phyloP scores from a whole-genome alignment of 768 basidiomycete genomes.

The Trametopsis cervina region DNA sequence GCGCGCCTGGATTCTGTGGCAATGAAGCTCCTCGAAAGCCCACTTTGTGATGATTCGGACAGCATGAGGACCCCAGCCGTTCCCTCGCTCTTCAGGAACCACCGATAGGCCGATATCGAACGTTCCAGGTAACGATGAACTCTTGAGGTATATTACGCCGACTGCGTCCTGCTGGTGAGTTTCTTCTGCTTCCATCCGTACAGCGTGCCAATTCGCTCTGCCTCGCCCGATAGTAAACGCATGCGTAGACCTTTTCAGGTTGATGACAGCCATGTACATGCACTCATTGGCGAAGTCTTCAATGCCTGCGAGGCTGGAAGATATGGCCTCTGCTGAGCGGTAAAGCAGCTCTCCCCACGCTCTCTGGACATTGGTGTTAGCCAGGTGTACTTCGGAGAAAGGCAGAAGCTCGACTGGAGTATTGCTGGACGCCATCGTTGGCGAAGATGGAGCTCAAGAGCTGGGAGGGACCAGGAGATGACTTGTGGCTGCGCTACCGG shows the following conservation, averaged over 20 bases:
- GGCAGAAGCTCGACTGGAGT: too few species aligned
- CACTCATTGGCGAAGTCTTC: slow-evolving; percentile 10
- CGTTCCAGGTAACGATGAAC: slow-evolving; percentile 29
- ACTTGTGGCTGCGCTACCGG: too few species aligned
- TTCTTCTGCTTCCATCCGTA: background rate
- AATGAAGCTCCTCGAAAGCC: slow-evolving; percentile 38
- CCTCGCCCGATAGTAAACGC: too few species aligned
- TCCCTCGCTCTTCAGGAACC: slow-evolving; percentile 26
- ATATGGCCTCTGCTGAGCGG: slow-evolving; percentile 8
- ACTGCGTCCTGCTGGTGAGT: slow-evolving; percentile 3
- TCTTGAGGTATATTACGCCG: slow-evolving; percentile 17
- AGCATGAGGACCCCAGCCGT: slow-evolving; percentile 41
- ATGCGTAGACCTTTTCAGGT: background rate
- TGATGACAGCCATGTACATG: slow-evolving; percentile 8
- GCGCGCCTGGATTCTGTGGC: slow-evolving; percentile 48
- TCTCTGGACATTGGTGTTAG: background rate
- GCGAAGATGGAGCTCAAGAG: too few species aligned
- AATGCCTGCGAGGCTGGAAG: background rate
- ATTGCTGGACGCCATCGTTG: too few species aligned
- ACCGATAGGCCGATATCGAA: slow-evolving; percentile 53
- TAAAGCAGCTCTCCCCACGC: slow-evolving; percentile 5
- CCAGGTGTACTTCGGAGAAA: too few species aligned
- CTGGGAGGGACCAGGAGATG: too few species aligned
- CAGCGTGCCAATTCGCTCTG: background rate
- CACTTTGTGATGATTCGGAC: slow-evolving; percentile 36